Conservation (phyloP, 2,329 filamentous ascomycete genomes). For the Fusarium sacchari region DNA sequence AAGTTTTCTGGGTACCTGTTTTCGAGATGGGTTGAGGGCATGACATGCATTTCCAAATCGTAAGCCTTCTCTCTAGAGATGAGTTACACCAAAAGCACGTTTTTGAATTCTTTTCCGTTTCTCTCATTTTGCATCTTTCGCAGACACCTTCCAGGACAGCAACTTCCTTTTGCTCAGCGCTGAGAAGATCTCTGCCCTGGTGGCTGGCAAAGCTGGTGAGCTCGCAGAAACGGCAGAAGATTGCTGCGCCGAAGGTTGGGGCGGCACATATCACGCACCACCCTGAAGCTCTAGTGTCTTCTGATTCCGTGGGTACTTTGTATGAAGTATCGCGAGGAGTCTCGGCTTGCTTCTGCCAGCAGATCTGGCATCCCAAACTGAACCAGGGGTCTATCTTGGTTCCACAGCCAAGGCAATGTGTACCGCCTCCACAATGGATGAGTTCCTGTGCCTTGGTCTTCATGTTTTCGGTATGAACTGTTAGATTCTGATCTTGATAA, state of each 20-base stretch:
- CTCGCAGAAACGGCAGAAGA: background rate
- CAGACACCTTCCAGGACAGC: background rate
- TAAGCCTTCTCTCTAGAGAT: background rate
- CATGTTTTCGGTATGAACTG: background rate
- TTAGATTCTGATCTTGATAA: background rate
- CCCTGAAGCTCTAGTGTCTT: background rate
- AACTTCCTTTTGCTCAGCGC: no score
- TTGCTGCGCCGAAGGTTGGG: background rate
- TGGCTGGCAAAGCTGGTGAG: background rate
- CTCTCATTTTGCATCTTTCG: background rate
- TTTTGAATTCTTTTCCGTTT: background rate
- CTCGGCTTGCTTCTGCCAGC: background rate
- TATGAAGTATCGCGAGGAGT: background rate
- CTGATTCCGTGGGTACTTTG: no score
- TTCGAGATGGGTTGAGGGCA: background rate
- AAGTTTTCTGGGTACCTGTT: background rate
- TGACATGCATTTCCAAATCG: background rate
- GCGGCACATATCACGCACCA: background rate
- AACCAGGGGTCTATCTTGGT: background rate
- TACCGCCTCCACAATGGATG: background rate
- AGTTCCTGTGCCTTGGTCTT: background rate
- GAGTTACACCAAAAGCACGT: background rate
- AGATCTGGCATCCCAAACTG: background rate
- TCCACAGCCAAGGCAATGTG: background rate
- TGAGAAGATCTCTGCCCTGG: background rate